Percentiles rank a stretch among this genome's conserved stretches.
Evolutionary conservation across 2,329 filamentous ascomycete species (phyloP).

Genomic region (Trichoderma guizhouense): DNA sequence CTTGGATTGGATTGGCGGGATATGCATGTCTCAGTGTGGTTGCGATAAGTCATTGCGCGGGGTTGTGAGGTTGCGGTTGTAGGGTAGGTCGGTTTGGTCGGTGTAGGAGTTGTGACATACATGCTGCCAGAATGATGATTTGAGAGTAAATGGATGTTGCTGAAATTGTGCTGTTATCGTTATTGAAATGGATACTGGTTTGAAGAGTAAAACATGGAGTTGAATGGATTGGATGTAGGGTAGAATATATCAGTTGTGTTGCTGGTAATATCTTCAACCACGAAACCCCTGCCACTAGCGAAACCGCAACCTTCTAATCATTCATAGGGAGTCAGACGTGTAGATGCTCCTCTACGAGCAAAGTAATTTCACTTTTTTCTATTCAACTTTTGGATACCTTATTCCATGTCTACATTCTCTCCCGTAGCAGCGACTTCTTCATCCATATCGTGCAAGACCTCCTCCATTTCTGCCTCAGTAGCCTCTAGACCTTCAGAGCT

Average conservation of each 20-base stretch:
- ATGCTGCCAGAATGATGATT: background rate
- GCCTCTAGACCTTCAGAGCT: conserved; percentile 64
- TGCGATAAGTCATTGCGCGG: background rate
- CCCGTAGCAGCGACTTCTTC: conserved; percentile 32
- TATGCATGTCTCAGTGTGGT: conserved; percentile 10
- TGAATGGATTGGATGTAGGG: background rate
- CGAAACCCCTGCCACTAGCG: background rate
- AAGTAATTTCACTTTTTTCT: background rate
- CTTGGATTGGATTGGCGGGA: background rate
- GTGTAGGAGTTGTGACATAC: no score
- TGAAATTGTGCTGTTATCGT: background rate
- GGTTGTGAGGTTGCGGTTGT: background rate
- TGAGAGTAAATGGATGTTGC: background rate
- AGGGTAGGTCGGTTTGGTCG: background rate
- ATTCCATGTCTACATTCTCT: conserved; percentile 22
- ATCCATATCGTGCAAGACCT: conserved; percentile 45
- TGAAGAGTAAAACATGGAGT: background rate
- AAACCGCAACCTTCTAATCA: background rate
- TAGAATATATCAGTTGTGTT: background rate
- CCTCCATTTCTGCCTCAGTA: conserved; percentile 59
- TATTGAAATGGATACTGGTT: background rate
- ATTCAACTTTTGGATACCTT: background rate
- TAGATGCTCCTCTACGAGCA: background rate
- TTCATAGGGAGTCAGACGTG: background rate
- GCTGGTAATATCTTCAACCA: background rate